Conservation (phyloP, 2,329 filamentous ascomycete genomes). For the Xylaria arbuscula region DNA sequence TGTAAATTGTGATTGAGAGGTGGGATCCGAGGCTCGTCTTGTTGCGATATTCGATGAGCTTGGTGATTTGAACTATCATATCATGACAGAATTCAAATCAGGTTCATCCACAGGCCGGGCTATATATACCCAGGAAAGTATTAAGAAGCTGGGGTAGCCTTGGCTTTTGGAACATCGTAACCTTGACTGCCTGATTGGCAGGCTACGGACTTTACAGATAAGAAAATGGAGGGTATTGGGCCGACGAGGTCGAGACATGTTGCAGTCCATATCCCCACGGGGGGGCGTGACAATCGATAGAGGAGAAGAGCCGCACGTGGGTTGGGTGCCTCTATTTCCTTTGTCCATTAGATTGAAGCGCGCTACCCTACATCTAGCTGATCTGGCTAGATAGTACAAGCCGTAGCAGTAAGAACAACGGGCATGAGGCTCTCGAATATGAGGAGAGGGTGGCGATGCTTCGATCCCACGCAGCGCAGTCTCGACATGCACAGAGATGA, state of each 20-base stretch:
- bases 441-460: slow-evolving; percentile 1
- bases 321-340: slow-evolving; percentile 20
- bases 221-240: slow-evolving; percentile 21
- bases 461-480: slow-evolving; percentile 1
- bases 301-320: slow-evolving; percentile 36
- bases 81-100: not conserved
- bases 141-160: not conserved
- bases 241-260: slow-evolving; percentile 12
- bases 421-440: slow-evolving; percentile 9
- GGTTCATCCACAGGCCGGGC: not conserved
- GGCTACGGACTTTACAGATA: slow-evolving; percentile 20
- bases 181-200: slow-evolving; percentile 11
- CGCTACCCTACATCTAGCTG: slow-evolving; percentile 12
- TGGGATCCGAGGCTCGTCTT: not conserved
- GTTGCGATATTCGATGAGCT: slow-evolving; percentile 13
- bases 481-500: not conserved
- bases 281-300: slow-evolving; percentile 12
- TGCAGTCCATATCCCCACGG: slow-evolving; percentile 17
- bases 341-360: slow-evolving; percentile 10
- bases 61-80: slow-evolving; percentile 1
- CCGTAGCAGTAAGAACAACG: not conserved
- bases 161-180: slow-evolving; percentile 18
- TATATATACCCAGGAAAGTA: slow-evolving; percentile 16
- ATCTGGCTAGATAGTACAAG: slow-evolving; percentile 7
- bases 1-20: not conserved